Base-by-base conservation (phyloP, 2,329 filamentous ascomycete genomes). In the Colletotrichum navitas region DNA sequence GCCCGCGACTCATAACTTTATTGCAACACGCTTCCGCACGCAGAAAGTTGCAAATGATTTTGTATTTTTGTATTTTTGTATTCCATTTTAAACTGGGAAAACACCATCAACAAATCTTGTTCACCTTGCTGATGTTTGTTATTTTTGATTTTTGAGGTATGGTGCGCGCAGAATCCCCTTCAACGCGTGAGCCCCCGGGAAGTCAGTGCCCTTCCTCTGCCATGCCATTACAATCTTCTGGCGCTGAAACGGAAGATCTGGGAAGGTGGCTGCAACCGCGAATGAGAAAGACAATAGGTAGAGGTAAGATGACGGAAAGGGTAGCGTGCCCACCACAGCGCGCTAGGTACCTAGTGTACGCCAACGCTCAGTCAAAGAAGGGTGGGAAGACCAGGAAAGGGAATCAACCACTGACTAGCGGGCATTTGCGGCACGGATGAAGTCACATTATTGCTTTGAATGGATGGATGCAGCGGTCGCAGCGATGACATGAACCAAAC, bases 401-500 rank as follows among this genome's bases (percentile, higher is more conserved):
- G n/a, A 56, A 56, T 29, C 16, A 16, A 36, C 41, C 34, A 32
- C 65, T 71, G 68, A 71, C 68, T 71, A 63, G 59, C 26, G 59
- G 41, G 41, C 59, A 68, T 65, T 71, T 58, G 58, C 58, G 65
- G 68, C 64, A 71, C 59, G 68, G 65, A 71, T 68, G 68, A 68
- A 68, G 68, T 71, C 65, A 68, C 68, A 47, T 68, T 54, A 59
- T 45, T 34, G 52, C 56, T 58, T 58, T 63, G 68, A 34, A 62
- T 68, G 68, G 64, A 47, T 47, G 65, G 58, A 34, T 71, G 59
- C 52, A 63, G 64, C 54, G 59, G 59, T 68, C 29, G 68, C 68
- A 63, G 68, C 68, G 68, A 68, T 68, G 68, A 68, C 68, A 71
- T 54, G 68, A 71, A 71, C 68, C 65, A 68, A 71, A 71, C 68